Percentiles rank a stretch among this genome's conserved stretches.
Conservation (phyloP, 768 basidiomycete genomes). For the Hebeloma cylindrosporum region DNA sequence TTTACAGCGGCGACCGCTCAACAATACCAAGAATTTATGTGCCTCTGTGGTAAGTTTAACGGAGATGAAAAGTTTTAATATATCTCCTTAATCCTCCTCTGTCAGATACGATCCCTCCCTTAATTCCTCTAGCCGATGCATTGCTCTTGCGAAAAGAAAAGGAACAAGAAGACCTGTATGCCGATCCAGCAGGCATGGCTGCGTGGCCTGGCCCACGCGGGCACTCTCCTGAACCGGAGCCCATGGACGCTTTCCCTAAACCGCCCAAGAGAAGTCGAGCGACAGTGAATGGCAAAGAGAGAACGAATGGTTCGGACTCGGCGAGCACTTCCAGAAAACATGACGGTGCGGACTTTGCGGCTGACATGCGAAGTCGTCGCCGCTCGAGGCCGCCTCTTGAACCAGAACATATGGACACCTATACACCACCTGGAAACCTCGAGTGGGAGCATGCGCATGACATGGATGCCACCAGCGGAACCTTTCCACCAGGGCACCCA, state of each 20-base stretch:
- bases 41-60: conserved; percentile 56
- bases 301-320: conserved; percentile 25
- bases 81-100: background rate
- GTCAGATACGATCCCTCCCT: conserved; percentile 68
- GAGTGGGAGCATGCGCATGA: too few species aligned
- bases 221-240: conserved; percentile 23
- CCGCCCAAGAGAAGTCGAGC: conserved; percentile 30
- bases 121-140: conserved; percentile 61
- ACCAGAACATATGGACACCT: too few species aligned
- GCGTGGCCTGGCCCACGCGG: conserved; percentile 26
- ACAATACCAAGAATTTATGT: conserved; percentile 69
- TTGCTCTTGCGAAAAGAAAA: conserved; percentile 39
- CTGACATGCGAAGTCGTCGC: background rate
- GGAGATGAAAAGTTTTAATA: too few species aligned
- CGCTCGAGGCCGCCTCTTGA: too few species aligned
- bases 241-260: conserved; percentile 19
- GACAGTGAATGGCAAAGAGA: conserved; percentile 39
- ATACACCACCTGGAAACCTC: too few species aligned
- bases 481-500: background rate
- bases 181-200: conserved; percentile 50
- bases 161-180: conserved; percentile 45
- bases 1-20: conserved; percentile 54
- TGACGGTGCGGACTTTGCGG: conserved; percentile 1
- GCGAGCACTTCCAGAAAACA: conserved; percentile 20
- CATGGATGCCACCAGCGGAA: too few species aligned